Base-by-base conservation (phyloP, 805 yeast genomes). In the Tetrapisispora arboricola region DNA sequence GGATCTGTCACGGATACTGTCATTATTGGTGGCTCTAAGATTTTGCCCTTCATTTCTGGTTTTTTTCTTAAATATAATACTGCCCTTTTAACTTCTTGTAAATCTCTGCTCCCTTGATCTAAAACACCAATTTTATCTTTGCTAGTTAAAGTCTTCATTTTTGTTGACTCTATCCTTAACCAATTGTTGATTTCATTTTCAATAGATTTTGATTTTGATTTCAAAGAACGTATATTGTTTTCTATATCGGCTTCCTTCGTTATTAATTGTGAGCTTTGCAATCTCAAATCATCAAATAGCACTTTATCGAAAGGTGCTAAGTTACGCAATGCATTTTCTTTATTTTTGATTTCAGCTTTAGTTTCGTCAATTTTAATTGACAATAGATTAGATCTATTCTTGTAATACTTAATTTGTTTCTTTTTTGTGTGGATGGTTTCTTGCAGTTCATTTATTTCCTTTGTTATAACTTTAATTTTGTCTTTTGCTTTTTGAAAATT, bases 11-110 rank as follows among this genome's bases (percentile, higher is more conserved):
- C 73, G 4, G 73, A 67, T 18, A 90, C 68, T 0, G 82, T 68
- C 21, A 86, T 64, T 8, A 80, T 60, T 0, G 96, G 88, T 1
- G 95, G 94, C 52, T 83, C 94, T 43, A 67, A 75, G 40, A 83
- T 74, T 11, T 60, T 57, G 1, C 61, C 61, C 36, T 60, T 53
- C 38, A 78, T 65, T 6, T 49, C 49, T 10, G 50, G 71, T 15
- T 60, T 64, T 32, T 57, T 46, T 32, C 72, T 55, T 19, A 59
- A 53, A 47, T 36, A 63, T 16, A 40, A 41, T 30, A 56, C 62
- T 39, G 71, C 62, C 28, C 54, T 48, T 37, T 53, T 49, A 20
- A 65, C 67, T 20, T 55, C 58, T 18, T 57, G 26, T 30, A 64
- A 53, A 20, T 63, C 56, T 1, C 53, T 45, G 3, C 43, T 49